Evolutionary conservation across 73 alveolate genomes (phyloP), one percentile per base, ranked within the genome.

Genomic region (Blepharisma japonicum): DNA sequence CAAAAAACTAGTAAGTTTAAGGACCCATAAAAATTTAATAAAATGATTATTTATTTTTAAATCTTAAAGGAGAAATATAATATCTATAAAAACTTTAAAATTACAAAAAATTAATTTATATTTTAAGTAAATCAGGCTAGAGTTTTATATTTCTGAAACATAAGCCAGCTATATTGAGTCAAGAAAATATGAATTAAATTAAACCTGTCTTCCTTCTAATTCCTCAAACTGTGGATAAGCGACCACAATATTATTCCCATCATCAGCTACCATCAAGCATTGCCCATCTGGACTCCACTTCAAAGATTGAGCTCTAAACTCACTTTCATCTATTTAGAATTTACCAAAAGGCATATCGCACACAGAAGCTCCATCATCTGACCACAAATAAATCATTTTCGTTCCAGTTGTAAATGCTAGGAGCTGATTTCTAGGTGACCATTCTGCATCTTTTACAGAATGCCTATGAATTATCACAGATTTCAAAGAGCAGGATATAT

Each of bases 261-360:
- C 83, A 71, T 90, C 97, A 25, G 84, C 82, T 66, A 87, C 86
- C 51, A 86, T 72, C 45, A 90, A 85, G 48, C 91, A 76, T 81
- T 77, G 86, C 47, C 97, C 97, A 77, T 89, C 90, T 2, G 93
- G 91, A 54, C 92, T 93, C 98, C 98, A 94, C 80, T 86, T 91
- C 18, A 94, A 56, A 77, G 77, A 76, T 46, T 81, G 54, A 5
- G 91, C 96, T 45, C 70, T 56, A 77, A 86, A 91, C 66, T 83
- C 87, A 72, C 67, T 55, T 55, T 77, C 67, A 74, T 78, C 83
- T 83, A 85, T 55, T 78, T 68, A 45, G n/a, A 47, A 80, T 11
- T 14, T 25, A 71, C 79, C 84, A 6, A 71, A 42, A 27, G 87
- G 83, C 20, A 94, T 76, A 71, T 94, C 97, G 71, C 87, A 87